Base-by-base conservation (phyloP, 2,329 filamentous ascomycete species). In the Phialemoniopsis sp. region DNA sequence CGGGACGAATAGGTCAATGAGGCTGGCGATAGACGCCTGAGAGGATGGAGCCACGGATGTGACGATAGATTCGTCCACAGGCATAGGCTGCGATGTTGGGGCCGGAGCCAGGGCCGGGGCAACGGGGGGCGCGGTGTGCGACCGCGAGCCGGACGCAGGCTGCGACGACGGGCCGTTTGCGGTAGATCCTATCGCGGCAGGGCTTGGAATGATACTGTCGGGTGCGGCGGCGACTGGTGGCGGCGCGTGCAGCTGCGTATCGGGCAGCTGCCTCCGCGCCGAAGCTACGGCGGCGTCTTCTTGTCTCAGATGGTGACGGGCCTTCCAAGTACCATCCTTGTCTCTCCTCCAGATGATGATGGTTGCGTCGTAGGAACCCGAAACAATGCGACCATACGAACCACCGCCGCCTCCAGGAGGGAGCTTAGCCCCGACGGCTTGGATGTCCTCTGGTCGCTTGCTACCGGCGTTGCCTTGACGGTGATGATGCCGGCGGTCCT, bases 291-390 rank as follows among this genome's bases (percentile, higher is more conserved):
- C 74, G 3, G 81, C 84, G 42, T 87, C 82, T 55, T 87, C 84
- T 57, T 94, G 88, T 30, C 81, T 76, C 9, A 95, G 70, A 33
- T 79, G 78, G 48, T 91, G 87, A 28, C 81, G 80, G 39, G 83
- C 80, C 49, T 82, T 82, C 90, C 93, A 97, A 18, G 86, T 78
- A 3, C 90, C 90, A 48, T 93, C 82, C 48, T 81, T 78, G 47
- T 94, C 86, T 45, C 88, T 83, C 50, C 87, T 85, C 93, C 93
- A 98, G 41, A 98, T 87, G 48, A 96, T 90, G 50, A 98, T 89
- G 10, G 82, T 90, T 64, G 95, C 89, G 51, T 98, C 93, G 51
- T 98, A 98, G 1, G 89, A 95, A 3, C 93, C 93, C 7, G 90
- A 96, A 4, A 98, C 89, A 43, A 98, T 98, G n/a, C 90, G 83